Conservation (phyloP, 2,329 filamentous ascomycete species). For the Fusarium phyllophilum region DNA sequence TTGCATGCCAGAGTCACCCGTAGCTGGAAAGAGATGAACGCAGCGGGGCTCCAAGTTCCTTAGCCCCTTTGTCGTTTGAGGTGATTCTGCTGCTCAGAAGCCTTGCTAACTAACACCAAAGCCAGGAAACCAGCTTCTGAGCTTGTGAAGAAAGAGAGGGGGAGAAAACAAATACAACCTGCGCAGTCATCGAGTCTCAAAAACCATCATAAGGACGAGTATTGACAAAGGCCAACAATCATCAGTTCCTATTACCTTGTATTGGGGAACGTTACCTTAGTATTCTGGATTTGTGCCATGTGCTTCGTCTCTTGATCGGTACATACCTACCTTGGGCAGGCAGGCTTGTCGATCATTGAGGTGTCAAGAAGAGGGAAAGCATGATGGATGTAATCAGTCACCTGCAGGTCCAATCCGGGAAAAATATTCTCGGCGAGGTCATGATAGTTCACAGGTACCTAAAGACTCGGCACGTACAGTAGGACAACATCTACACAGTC, state of each 20-base stretch:
- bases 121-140: conserved; percentile 9
- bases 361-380: neutral
- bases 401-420: conserved; percentile 6
- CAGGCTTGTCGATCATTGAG: neutral
- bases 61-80: conserved; percentile 16
- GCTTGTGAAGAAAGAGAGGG: neutral
- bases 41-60: conserved; percentile 10
- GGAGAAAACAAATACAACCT: neutral
- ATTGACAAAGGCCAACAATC: neutral
- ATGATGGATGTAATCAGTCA: neutral
- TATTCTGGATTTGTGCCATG: neutral
- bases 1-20: conserved; percentile 30
- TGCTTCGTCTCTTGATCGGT: neutral
- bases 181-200: too few species aligned
- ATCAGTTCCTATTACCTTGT: too few species aligned
- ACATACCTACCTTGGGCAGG: neutral
- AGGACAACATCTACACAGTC: conserved; percentile 6
- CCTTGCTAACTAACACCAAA: conserved; percentile 7
- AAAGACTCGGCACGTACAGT: neutral
- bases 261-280: neutral
- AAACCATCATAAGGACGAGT: neutral
- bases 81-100: conserved; percentile 30
- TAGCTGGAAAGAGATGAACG: neutral
- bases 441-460: neutral
- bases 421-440: conserved; percentile 2